phyloP scores from a whole-genome alignment of 1,139 yeast genomes.

The Kodamaea arcana region DNA sequence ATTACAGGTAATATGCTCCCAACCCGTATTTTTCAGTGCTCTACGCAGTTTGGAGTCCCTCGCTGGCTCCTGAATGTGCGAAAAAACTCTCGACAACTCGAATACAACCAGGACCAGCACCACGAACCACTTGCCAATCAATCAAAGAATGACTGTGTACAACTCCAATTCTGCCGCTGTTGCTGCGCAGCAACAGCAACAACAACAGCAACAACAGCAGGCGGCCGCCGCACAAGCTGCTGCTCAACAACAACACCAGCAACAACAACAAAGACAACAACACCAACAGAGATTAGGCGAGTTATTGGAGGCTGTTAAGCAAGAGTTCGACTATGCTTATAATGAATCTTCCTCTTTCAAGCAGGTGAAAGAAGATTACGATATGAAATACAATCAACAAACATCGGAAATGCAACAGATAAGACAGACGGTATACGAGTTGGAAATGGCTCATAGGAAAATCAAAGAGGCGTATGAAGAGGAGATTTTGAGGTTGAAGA shows the following conservation, averaged over 20 bases:
- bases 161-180: constrained; percentile 32
- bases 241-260: constrained; percentile 8
- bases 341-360: constrained; percentile 85
- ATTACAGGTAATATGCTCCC: not conserved
- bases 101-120: not conserved
- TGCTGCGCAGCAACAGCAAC: constrained; percentile 18
- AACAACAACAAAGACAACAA: constrained; percentile 35
- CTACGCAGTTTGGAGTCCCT: not conserved
- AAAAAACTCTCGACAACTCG: no score
- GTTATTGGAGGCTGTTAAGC: constrained; percentile 85
- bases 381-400: constrained; percentile 85
- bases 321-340: constrained; percentile 82
- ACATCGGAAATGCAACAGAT: constrained; percentile 93
- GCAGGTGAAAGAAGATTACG: constrained; percentile 91
- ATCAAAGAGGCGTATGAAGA: constrained; percentile 96
- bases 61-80: not conserved
- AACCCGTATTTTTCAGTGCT: not conserved
- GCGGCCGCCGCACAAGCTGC: constrained; percentile 15
- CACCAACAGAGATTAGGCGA: constrained; percentile 62
- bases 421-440: constrained; percentile 87
- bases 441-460: constrained; percentile 90
- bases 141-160: constrained; percentile 32
- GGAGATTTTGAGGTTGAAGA: constrained; percentile 80
- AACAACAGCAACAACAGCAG: constrained; percentile 24
- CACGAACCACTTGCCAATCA: not conserved